Evolutionary conservation across 257 asterid genomes (phyloP), one percentile per base, ranked within the genome.

Genomic region (Coffea canephora): DNA sequence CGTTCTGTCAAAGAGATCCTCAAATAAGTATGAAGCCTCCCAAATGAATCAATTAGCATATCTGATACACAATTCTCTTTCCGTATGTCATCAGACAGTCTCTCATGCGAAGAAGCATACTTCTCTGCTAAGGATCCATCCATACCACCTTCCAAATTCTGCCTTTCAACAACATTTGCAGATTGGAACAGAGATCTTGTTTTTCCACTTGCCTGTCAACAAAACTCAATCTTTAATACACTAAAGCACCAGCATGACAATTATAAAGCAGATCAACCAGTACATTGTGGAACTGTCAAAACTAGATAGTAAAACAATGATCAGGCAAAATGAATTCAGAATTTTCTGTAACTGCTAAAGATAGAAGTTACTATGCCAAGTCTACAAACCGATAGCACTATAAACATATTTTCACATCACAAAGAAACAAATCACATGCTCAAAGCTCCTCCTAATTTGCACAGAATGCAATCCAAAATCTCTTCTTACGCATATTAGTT

Each of bases 1-100:
- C 98, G 96, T 77, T 96, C 98, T 0, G 97, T 91, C 85, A 96
- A 83, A 57, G 98, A 96, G 81, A 96, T 96, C 87, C 99, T 87
- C 85, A 96, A 85, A 82, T 96, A 96, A 41, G 97, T 94, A 78
- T 96, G 97, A 74, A 72, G 80, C 89, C 98, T 91, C 86, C 99
- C 99, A 62, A 96, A 96, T 14, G 98, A 90, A 88, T 94, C 98
- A 48, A 89, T 82, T 78, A 96, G 85, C 93, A 94, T 89, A 75
- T 92, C 87, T 27, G 97, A 91, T 80, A 83, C 74, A 65, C 82
- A 75, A 75, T 74, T 86, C 62, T 88, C 86, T 83, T 86, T 87
- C 3, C 87, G 83, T 59, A 77, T 74, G 73, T 92, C 91, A 18
- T 82, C 78, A 19, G 86, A 46, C 49, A 83, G 18, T 16, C 71